phyloP scores from a whole-genome alignment of 2,329 filamentous ascomycete species.

The Cercospora nicotianae region DNA sequence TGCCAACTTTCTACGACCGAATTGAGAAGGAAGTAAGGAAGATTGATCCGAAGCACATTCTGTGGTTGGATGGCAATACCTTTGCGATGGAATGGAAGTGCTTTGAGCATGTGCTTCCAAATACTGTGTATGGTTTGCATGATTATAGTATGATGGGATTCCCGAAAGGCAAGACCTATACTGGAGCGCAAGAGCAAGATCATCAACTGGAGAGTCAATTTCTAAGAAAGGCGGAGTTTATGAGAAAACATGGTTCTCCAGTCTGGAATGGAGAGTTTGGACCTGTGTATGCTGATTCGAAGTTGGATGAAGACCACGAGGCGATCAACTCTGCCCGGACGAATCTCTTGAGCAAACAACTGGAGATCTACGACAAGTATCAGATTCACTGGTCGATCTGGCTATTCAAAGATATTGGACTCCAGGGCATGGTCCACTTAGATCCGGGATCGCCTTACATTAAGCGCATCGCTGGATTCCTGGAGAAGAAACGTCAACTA shows the following conservation, averaged over 20 bases:
- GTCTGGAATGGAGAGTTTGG: conserved; percentile 56
- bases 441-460: conserved; percentile 43
- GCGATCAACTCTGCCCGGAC: conserved; percentile 47
- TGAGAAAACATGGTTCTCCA: conserved; percentile 44
- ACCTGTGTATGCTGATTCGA: conserved; percentile 49
- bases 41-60: conserved; percentile 53
- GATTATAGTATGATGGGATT: conserved; percentile 58
- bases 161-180: conserved; percentile 46
- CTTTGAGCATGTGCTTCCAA: conserved; percentile 46
- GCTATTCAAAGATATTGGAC: conserved; percentile 41
- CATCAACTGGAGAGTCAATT: conserved; percentile 47
- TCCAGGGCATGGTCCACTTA: conserved; percentile 38
- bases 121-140: conserved; percentile 53
- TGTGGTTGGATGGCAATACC: conserved; percentile 42
- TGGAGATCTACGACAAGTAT: conserved; percentile 55
- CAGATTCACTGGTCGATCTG: conserved; percentile 58
- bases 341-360: conserved; percentile 47
- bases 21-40: conserved; percentile 50
- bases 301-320: conserved; percentile 42
- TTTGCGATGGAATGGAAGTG: conserved; percentile 47
- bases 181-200: conserved; percentile 47
- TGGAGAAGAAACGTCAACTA: conserved; percentile 57
- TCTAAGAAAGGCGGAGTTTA: conserved; percentile 52
- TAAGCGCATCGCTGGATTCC: conserved; percentile 52
- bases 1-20: conserved; percentile 50